Base-by-base conservation (phyloP, 2,329 filamentous ascomycete genomes). In the Lecanoromycetidae sp. region DNA sequence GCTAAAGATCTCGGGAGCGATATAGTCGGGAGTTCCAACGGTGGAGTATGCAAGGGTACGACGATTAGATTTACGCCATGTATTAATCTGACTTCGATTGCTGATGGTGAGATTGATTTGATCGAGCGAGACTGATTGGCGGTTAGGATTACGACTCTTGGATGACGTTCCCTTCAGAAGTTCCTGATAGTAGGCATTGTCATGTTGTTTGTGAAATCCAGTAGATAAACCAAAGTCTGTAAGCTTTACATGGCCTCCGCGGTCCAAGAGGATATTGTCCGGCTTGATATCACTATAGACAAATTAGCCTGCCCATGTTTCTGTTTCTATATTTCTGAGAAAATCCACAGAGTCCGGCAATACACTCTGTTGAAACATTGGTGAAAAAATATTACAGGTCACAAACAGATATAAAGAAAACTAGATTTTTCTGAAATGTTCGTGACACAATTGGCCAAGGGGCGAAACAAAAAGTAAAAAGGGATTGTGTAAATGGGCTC, bases 221-320 rank as follows among this genome's bases (percentile, higher is more conserved):
- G 91, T 98, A 0, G 91, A 96, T 23, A 98, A 76, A 68, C 91
- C 91, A 57, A 98, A 98, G 67, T 98, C 91, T 9, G 91, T 96
- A 57, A 98, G 74, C 71, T 98, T 98, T 67, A 98, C 91, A 66
- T 98, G 91, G 44, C 91, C 91, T 49, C 88, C 87, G 49, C 87
- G 80, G 61, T 98, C 91, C 40, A 98, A 79, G 39, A 98, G 76
- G 61, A 98, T 96, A 63, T 98, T 98, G 70, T 98, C 91, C 10
- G 91, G 91, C 67, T 98, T 98, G 71, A 98, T 98, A 61, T 98
- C 91, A 74, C 90, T 93, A 54, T 33, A 43, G 32, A 22, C 8
- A 25, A 17, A 22, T 46, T 29, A 46, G 44, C 44, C 20, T 19
- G n/a, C n/a, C n/a, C n/a, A n/a, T n/a, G n/a, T n/a, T n/a, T n/a